Evolutionary conservation across 2,329 filamentous ascomycete species (phyloP).

Genomic region (Exophiala dermatitidis): DNA sequence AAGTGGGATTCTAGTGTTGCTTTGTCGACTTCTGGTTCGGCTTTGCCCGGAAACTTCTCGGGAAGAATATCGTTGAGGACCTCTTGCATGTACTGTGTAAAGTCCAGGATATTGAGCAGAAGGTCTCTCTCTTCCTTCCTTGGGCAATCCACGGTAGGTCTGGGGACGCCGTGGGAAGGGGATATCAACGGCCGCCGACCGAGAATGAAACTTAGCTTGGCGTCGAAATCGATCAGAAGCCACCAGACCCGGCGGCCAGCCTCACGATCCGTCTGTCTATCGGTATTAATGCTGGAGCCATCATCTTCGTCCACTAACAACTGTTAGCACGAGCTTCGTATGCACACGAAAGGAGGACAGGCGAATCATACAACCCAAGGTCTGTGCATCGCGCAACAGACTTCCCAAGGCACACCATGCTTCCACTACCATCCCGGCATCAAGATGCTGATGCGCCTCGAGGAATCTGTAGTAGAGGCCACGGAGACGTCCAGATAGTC

Average conservation of each 20-base stretch:
- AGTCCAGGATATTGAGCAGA: conserved; percentile 6
- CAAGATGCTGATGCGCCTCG: conserved; percentile 9
- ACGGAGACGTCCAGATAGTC: conserved; percentile 5
- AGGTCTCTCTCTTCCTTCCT: conserved; percentile 6
- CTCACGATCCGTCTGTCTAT: conserved; percentile 1
- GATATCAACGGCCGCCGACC: conserved; percentile 16
- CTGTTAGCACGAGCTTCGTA: neutral
- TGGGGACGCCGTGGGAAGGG: conserved; percentile 2
- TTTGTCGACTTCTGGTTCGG: neutral
- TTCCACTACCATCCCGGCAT: conserved; percentile 11
- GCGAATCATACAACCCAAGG: conserved; percentile 14
- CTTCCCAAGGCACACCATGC: conserved; percentile 16
- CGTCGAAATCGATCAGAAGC: conserved; percentile 18
- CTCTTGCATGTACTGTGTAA: conserved; percentile 12
- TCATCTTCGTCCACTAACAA: conserved; percentile 10
- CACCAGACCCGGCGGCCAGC: conserved; percentile 18
- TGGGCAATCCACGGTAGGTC: neutral
- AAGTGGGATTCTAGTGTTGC: conserved; percentile 4
- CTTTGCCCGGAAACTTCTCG: neutral
- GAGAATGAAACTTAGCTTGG: conserved; percentile 17
- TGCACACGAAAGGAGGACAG: neutral
- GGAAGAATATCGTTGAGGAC: conserved; percentile 6
- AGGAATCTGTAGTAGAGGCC: conserved; percentile 10
- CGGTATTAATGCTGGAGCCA: neutral
- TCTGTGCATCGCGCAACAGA: conserved; percentile 14